These are phyloP conservation scores for Dissophora globulifera DNA, from an alignment of 192 early-diverging fungal genomes.

Conservation along the genomic window DNA sequence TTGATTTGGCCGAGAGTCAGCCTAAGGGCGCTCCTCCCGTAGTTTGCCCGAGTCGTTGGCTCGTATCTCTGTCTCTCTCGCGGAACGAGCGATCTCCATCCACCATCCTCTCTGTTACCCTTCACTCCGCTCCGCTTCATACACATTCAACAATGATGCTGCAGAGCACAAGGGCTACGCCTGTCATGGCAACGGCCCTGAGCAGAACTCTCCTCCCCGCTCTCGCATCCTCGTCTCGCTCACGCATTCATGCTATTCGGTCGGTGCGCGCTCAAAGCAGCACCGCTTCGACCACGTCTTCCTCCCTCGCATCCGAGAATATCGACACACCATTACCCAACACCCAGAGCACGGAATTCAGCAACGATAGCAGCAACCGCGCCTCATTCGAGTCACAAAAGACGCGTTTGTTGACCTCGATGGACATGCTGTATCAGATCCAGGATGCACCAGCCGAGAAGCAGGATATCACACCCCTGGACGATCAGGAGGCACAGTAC, in stretches of 20 bases:
- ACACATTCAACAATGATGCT: constrained; percentile 8
- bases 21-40: too few relatives aligned
- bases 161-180: constrained; percentile 24
- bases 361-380: neutral
- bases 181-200: neutral
- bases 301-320: constrained; percentile 25
- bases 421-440: constrained; percentile 49
- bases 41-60: too few relatives aligned
- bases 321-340: constrained; percentile 24
- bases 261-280: neutral
- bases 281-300: neutral
- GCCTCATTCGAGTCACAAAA: constrained; percentile 28
- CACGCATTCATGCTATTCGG: constrained; percentile 11
- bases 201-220: constrained; percentile 9
- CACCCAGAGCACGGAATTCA: neutral
- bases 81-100: neutral
- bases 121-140: neutral
- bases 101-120: constrained; percentile 3
- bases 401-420: constrained; percentile 21
- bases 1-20: too few relatives aligned
- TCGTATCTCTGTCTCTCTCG: too few relatives aligned
- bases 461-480: constrained; percentile 23
- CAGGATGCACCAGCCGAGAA: constrained; percentile 42
- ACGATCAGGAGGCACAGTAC: constrained; percentile 42
- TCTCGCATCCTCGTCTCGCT: constrained; percentile 11